These are phyloP conservation scores for Triticum dicoccoides DNA, from an alignment of 176 grass and related monocot genomes.

Conservation along the genomic window DNA sequence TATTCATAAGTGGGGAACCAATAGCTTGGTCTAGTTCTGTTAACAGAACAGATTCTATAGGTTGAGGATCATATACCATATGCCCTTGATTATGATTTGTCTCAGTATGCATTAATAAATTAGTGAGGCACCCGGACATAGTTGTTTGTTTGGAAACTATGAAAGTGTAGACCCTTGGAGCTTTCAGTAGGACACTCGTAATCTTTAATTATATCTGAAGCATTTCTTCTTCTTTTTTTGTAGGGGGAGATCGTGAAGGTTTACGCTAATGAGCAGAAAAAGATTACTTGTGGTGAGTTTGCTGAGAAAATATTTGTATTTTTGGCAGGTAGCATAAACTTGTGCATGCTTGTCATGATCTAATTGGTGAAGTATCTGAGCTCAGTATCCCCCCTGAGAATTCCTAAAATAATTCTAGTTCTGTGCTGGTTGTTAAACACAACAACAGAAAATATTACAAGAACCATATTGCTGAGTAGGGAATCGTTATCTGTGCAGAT, in stretches of 20 bases:
- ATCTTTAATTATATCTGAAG: constrained; percentile 14
- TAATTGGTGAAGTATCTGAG: neutral
- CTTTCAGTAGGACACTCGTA: constrained; percentile 7
- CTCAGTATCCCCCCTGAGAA: neutral
- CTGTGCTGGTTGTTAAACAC: neutral
- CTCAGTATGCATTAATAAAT: neutral
- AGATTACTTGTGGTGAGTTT: constrained; percentile 87
- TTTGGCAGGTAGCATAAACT: constrained; percentile 6
- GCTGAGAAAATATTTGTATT: neutral
- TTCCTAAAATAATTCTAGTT: constrained; percentile 6
- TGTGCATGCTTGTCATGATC: neutral
- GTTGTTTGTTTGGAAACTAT: constrained; percentile 12
- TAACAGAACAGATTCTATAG: neutral
- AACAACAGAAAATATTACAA: neutral
- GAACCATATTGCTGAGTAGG: neutral
- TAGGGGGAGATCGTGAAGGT: constrained; percentile 91
- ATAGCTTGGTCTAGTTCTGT: constrained; percentile 10
- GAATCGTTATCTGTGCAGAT: constrained; percentile 48
- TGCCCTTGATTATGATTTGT: neutral
- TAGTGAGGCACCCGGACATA: neutral
- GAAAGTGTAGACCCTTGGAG: neutral
- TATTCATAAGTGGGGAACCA: constrained; percentile 8
- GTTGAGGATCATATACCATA: too few relatives aligned
- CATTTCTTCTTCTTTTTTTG: neutral
- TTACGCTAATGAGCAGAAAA: constrained; percentile 80